phyloP scores from a whole-genome alignment of 768 basidiomycete genomes.

The Daedalea quercina region DNA sequence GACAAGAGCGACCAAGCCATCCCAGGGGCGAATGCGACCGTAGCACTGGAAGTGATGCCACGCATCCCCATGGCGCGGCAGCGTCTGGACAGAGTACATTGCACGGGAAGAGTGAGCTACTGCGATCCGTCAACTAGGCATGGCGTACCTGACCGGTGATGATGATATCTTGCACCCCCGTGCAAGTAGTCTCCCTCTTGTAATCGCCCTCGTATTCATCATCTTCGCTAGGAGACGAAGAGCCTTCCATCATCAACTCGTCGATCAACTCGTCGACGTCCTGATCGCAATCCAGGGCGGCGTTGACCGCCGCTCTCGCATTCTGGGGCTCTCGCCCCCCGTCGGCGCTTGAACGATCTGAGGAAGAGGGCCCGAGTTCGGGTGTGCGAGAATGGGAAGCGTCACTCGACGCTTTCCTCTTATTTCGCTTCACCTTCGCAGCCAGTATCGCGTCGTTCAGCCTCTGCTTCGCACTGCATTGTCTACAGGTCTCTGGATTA shows the following conservation, averaged over 20 bases:
- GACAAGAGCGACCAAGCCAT: slow-evolving; percentile 31
- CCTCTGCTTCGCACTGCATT: slow-evolving; percentile 7
- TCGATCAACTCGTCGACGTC: slow-evolving; percentile 12
- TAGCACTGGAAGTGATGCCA: slow-evolving; percentile 27
- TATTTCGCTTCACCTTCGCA: not conserved
- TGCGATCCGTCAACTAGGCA: no score
- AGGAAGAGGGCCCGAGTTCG: not conserved
- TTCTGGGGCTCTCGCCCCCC: not conserved
- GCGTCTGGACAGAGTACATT: slow-evolving; percentile 44
- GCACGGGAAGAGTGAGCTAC: not conserved
- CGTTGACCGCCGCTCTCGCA: slow-evolving; percentile 1
- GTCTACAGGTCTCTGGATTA: slow-evolving; percentile 30
- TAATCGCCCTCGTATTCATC: not conserved
- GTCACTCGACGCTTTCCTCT: not conserved
- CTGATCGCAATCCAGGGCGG: not conserved
- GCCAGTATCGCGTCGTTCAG: slow-evolving; percentile 4
- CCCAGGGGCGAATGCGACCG: slow-evolving; percentile 31
- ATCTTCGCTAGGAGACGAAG: slow-evolving; percentile 3
- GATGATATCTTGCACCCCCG: slow-evolving; percentile 52
- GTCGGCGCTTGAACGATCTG: not conserved
- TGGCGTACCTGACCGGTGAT: slow-evolving; percentile 54
- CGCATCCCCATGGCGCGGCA: slow-evolving; percentile 27
- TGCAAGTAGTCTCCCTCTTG: slow-evolving; percentile 28
- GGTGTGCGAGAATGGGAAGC: not conserved
- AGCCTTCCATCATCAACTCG: not conserved